phyloP scores from a whole-genome alignment of 2,329 filamentous ascomycete genomes.

The Talaromyces sp. region DNA sequence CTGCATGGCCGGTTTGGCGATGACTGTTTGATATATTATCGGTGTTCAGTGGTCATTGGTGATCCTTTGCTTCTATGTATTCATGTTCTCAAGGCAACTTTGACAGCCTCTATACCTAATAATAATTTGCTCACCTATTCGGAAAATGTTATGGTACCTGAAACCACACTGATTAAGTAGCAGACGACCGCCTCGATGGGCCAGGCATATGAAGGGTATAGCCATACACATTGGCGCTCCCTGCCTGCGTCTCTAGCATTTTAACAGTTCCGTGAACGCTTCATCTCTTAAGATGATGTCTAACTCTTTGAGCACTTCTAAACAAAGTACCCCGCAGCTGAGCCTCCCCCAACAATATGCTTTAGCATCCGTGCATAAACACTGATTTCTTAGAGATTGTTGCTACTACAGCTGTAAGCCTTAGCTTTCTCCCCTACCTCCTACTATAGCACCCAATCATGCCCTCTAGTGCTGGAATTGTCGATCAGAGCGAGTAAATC shows the following conservation, averaged over 20 bases:
- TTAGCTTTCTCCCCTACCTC: too few relatives aligned
- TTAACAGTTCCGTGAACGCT: too few relatives aligned
- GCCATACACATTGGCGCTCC: background rate
- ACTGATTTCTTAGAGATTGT: too few relatives aligned
- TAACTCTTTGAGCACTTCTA: background rate
- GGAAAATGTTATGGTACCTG: background rate
- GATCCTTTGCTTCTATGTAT: conserved; percentile 2
- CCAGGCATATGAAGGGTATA: too few relatives aligned
- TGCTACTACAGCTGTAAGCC: too few relatives aligned
- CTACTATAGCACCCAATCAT: too few relatives aligned
- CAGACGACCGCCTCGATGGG: too few relatives aligned
- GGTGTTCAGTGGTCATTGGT: conserved; percentile 1
- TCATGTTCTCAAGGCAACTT: background rate
- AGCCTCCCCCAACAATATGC: background rate
- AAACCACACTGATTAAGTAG: too few relatives aligned
- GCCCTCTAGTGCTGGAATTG: too few relatives aligned
- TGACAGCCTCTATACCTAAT: background rate
- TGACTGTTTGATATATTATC: background rate
- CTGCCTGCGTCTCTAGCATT: background rate
- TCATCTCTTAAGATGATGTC: background rate
- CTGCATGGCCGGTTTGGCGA: conserved; percentile 12
- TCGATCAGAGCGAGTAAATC: too few relatives aligned
- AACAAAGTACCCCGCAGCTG: background rate
- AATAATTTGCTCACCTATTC: background rate
- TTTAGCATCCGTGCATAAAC: background rate